A percentile compares a stretch with the other conserved stretches of the same genome.
Evolutionary conservation across 306 rosid genomes (phyloP).

Genomic region (Pyrus communis): DNA sequence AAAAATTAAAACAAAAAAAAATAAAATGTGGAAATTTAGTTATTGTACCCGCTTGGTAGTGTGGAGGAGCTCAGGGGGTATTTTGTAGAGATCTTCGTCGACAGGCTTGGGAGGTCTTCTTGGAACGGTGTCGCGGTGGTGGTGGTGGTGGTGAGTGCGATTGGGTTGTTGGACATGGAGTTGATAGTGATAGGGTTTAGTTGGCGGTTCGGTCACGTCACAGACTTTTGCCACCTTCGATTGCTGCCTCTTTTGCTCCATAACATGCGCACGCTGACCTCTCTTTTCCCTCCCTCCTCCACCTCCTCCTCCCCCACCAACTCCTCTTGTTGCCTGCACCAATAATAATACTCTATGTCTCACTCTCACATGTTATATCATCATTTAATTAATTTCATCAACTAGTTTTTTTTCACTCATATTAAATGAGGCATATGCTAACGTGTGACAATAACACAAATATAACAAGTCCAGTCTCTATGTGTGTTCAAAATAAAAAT

Average conservation of each 20-base stretch:
- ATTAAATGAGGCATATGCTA: not conserved
- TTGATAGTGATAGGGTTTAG: conserved; percentile 7
- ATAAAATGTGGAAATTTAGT: not conserved
- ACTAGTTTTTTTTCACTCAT: not conserved
- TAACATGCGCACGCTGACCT: conserved; percentile 19
- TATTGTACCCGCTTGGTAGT: conserved; percentile 42
- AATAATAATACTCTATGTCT: not conserved
- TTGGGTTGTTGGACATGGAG: not conserved
- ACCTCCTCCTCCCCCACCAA: not conserved
- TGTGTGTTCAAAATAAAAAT: too few species aligned
- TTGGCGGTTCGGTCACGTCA: conserved; percentile 50
- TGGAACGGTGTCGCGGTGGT: conserved; percentile 23
- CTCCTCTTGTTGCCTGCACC: conserved; percentile 19
- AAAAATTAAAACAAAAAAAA: not conserved
- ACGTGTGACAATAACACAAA: not conserved
- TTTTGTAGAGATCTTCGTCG: conserved; percentile 88
- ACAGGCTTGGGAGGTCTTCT: conserved; percentile 52
- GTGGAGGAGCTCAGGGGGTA: conserved; percentile 75
- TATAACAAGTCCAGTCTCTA: too few species aligned
- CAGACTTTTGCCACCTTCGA: conserved; percentile 30
- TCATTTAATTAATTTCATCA: not conserved
- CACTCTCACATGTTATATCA: not conserved
- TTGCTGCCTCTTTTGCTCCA: conserved; percentile 32
- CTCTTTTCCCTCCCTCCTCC: conserved; percentile 38
- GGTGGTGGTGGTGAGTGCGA: not conserved